Percentiles rank a stretch among this genome's conserved stretches.
These are phyloP conservation scores for Taphrina confusa DNA, from an alignment of 1,139 yeast species.

Conservation along the genomic window DNA sequence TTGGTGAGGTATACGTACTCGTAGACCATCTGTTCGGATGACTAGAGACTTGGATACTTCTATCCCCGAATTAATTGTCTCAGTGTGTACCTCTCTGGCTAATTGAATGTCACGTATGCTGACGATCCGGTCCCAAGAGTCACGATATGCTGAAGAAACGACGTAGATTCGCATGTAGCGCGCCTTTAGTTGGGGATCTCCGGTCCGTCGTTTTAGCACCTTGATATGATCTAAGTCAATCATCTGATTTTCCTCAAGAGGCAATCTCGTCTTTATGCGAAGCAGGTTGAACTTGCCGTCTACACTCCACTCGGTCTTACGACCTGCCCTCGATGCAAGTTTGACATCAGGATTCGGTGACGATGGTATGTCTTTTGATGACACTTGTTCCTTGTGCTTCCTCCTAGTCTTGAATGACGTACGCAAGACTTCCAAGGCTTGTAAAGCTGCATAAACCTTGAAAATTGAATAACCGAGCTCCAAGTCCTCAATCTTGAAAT, in stretches of 20 bases:
- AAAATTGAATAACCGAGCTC: slow-evolving; percentile 19
- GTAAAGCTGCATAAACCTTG: slow-evolving; percentile 32
- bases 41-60: slow-evolving; percentile 20
- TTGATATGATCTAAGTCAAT: slow-evolving; percentile 53
- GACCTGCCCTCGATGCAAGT: too few species aligned
- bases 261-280: slow-evolving; percentile 54
- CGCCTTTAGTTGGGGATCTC: slow-evolving; percentile 46
- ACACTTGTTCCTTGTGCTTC: slow-evolving; percentile 42
- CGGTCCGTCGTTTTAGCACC: slow-evolving; percentile 45
- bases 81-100: slow-evolving; percentile 22
- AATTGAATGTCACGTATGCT: slow-evolving; percentile 44
- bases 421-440: slow-evolving; percentile 31
- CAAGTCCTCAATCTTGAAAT: slow-evolving; percentile 3
- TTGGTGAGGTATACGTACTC: slow-evolving; percentile 59
- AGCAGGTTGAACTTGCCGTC: slow-evolving; percentile 16
- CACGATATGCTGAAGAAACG: slow-evolving; percentile 56
- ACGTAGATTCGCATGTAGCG: slow-evolving; percentile 55
- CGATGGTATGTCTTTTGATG: slow-evolving; percentile 44
- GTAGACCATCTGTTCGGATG: slow-evolving; percentile 43
- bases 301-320: slow-evolving; percentile 40
- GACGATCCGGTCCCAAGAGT: slow-evolving; percentile 50
- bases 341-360: not conserved
- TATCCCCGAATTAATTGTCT: not conserved
- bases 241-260: slow-evolving; percentile 56
- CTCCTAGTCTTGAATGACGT: slow-evolving; percentile 6